These are phyloP conservation scores for Diaporthe citrichinensis DNA, from an alignment of 2,329 filamentous ascomycete species.

Conservation along the genomic window DNA sequence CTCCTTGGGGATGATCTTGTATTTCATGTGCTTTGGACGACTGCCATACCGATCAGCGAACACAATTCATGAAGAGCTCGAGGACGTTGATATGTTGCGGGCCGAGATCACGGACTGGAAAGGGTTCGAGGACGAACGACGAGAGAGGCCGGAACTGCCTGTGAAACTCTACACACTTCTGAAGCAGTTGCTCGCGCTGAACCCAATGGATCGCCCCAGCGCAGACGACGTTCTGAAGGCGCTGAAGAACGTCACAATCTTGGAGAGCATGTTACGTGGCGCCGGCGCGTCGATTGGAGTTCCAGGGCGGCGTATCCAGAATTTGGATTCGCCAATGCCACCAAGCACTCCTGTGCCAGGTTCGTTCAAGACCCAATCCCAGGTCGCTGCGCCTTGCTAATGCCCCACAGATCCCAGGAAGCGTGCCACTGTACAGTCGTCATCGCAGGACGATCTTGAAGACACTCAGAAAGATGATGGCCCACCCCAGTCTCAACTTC, in stretches of 20 bases:
- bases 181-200: conserved; percentile 82
- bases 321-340: conserved; percentile 66
- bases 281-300: conserved; percentile 57
- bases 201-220: conserved; percentile 82
- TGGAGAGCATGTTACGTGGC: conserved; percentile 57
- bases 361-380: conserved; percentile 43
- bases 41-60: conserved; percentile 90
- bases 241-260: conserved; percentile 76
- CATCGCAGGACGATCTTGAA: conserved; percentile 50
- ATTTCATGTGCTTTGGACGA: conserved; percentile 95
- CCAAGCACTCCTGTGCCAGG: conserved; percentile 65
- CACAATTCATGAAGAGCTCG: conserved; percentile 88
- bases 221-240: conserved; percentile 87
- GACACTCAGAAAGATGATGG: conserved; percentile 45
- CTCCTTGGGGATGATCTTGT: conserved; percentile 96
- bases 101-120: conserved; percentile 90
- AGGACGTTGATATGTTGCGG: conserved; percentile 88
- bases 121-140: conserved; percentile 84
- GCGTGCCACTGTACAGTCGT: conserved; percentile 50
- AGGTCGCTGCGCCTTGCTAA: conserved; percentile 25
- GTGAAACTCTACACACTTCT: conserved; percentile 88
- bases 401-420: conserved; percentile 51
- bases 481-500: conserved; percentile 47
- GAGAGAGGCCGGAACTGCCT: conserved; percentile 85
- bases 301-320: conserved; percentile 65